These are phyloP conservation scores for Exophiala oligosperma DNA, from an alignment of 2,329 filamentous ascomycete genomes.

Conservation along the genomic window DNA sequence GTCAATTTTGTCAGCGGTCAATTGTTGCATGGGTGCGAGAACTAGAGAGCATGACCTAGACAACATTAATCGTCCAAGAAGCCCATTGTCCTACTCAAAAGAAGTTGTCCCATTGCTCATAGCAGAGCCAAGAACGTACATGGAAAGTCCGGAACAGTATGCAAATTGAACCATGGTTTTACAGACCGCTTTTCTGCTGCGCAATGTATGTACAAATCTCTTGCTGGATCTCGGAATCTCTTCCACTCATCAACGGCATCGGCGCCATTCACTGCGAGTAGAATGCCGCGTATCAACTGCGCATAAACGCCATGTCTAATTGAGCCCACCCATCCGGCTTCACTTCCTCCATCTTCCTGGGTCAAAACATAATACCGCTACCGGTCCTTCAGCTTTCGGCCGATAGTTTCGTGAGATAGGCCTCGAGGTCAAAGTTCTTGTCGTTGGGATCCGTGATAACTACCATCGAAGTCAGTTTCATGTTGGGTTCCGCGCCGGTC, in stretches of 20 bases:
- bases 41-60: background rate
- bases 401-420: constrained; percentile 58
- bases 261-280: constrained; percentile 9
- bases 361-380: background rate
- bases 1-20: background rate
- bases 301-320: constrained; percentile 21
- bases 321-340: constrained; percentile 3
- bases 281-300: constrained; percentile 16
- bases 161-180: constrained; percentile 20
- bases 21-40: background rate
- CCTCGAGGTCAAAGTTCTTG: constrained; percentile 92
- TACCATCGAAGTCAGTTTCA: constrained; percentile 38
- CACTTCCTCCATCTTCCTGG: constrained; percentile 1
- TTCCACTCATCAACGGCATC: constrained; percentile 9
- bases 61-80: background rate
- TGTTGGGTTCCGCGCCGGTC: background rate
- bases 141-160: background rate
- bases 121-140: background rate
- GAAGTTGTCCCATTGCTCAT: background rate
- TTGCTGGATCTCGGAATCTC: constrained; percentile 9
- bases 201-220: constrained; percentile 24
- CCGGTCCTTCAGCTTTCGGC: constrained; percentile 24
- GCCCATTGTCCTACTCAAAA: no score
- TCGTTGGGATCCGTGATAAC: constrained; percentile 75
- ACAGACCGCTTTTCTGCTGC: constrained; percentile 10